A percentile compares a stretch with the other conserved stretches of the same genome.
These are phyloP conservation scores for Suillus americanus DNA, from an alignment of 768 basidiomycete species.

Conservation along the genomic window DNA sequence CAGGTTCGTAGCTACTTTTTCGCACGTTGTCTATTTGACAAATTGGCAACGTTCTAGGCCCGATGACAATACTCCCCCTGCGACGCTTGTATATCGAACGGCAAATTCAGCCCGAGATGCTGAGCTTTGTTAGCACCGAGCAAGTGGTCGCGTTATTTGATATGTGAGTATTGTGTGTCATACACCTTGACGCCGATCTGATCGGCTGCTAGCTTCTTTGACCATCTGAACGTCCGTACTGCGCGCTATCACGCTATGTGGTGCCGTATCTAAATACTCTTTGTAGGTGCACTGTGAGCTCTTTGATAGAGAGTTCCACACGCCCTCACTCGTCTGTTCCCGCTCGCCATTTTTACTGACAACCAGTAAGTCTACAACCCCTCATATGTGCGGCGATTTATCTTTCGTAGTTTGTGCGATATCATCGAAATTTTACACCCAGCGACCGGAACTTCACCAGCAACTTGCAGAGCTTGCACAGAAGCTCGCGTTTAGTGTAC, in stretches of 20 bases:
- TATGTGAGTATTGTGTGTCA: conserved; percentile 57
- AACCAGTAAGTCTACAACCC: conserved; percentile 58
- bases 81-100: conserved; percentile 83
- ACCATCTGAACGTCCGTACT: conserved; percentile 65
- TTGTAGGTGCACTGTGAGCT: conserved; percentile 74
- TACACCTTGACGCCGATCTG: conserved; percentile 3
- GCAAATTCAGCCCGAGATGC: conserved; percentile 91
- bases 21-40: background rate
- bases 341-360: conserved; percentile 95
- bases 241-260: conserved; percentile 8
- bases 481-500: conserved; percentile 85
- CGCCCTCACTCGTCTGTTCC: conserved; percentile 89
- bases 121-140: conserved; percentile 82
- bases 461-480: conserved; percentile 80
- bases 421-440: conserved; percentile 84
- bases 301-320: conserved; percentile 87
- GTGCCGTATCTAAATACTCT: conserved; percentile 11
- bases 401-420: conserved; percentile 82
- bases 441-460: conserved; percentile 78
- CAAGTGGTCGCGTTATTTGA: conserved; percentile 91
- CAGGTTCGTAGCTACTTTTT: conserved; percentile 50
- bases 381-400: background rate
- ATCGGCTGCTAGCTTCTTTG: conserved; percentile 58
- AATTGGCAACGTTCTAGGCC: conserved; percentile 46
- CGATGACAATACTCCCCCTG: conserved; percentile 85